phyloP scores from a whole-genome alignment of 805 yeast species.

The Wickerhamiella sorbophila region DNA sequence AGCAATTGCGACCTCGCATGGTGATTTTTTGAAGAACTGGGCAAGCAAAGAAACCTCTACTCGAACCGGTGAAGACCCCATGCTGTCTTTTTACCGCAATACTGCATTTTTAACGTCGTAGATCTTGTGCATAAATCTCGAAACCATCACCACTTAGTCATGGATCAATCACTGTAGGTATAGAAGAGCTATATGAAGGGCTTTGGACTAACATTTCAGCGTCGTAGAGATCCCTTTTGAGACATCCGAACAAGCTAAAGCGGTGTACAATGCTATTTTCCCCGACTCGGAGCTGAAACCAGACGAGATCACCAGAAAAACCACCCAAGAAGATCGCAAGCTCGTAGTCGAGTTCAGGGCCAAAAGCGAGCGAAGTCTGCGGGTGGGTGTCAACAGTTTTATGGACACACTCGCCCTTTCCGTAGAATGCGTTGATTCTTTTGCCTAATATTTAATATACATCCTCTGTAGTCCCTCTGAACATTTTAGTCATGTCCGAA shows the following conservation, averaged over 20 bases:
- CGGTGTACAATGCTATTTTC: conserved; percentile 44
- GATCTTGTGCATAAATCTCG: neutral
- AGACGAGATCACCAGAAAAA: conserved; percentile 42
- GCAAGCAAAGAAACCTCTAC: conserved; percentile 60
- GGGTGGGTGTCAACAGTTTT: conserved; percentile 75
- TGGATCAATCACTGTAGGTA: conserved; percentile 1
- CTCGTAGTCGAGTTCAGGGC: conserved; percentile 16
- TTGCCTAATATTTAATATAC: conserved; percentile 15
- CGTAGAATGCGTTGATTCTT: conserved; percentile 66
- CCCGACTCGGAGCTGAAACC: conserved; percentile 78
- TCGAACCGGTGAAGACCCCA: conserved; percentile 68
- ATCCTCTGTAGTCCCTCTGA: neutral
- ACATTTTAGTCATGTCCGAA: conserved; percentile 1
- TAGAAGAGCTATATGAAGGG: neutral
- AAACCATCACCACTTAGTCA: neutral
- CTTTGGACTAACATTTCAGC: neutral
- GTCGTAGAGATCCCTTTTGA: conserved; percentile 49
- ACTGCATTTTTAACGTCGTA: conserved; percentile 38
- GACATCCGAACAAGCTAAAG: conserved; percentile 40
- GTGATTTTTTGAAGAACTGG: conserved; percentile 54
- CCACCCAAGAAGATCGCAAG: conserved; percentile 25
- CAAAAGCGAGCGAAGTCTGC: conserved; percentile 48
- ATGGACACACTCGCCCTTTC: conserved; percentile 65
- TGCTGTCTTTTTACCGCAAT: conserved; percentile 62
- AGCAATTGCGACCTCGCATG: conserved; percentile 41